These are phyloP conservation scores for Rhizopogon vinicolor DNA, from an alignment of 768 basidiomycete genomes.

Conservation along the genomic window DNA sequence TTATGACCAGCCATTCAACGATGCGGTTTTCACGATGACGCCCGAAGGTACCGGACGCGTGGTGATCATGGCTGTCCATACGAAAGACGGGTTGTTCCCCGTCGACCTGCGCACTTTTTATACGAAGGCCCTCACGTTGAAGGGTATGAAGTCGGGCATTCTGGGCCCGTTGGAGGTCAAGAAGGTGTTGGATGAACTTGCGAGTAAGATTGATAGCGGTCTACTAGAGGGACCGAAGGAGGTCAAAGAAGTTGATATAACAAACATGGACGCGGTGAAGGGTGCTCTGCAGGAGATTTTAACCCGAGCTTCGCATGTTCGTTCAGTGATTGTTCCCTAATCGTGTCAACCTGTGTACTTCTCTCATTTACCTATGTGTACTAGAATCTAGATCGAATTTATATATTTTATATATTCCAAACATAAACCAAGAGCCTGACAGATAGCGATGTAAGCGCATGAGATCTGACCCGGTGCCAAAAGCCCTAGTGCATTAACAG, in stretches of 20 bases:
- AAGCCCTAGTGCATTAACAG: too few species aligned
- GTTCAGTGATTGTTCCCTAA: constrained; percentile 24
- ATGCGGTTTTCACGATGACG: constrained; percentile 29
- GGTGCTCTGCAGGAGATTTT: constrained; percentile 19
- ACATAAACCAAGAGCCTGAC: too few species aligned
- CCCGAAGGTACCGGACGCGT: constrained; percentile 27
- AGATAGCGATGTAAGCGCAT: too few species aligned
- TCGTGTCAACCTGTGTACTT: background rate
- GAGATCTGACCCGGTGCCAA: too few species aligned
- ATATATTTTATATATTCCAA: too few species aligned
- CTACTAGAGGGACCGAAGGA: constrained; percentile 21
- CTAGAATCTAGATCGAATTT: too few species aligned
- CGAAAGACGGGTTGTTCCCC: constrained; percentile 26
- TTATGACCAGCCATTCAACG: constrained; percentile 28
- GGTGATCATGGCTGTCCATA: constrained; percentile 30
- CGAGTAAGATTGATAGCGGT: constrained; percentile 26
- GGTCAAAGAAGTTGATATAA: constrained; percentile 18
- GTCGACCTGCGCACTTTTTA: constrained; percentile 28
- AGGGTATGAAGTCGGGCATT: constrained; percentile 26
- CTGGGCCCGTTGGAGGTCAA: constrained; percentile 19
- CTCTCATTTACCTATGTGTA: too few species aligned
- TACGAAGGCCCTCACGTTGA: constrained; percentile 25
- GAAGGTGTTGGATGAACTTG: constrained; percentile 21
- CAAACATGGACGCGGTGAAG: constrained; percentile 13
- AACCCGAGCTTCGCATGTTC: constrained; percentile 22